Evolutionary conservation across 305 asterid genomes (phyloP), one percentile per base, ranked within the genome.

Genomic region (Solanum hybrid): DNA sequence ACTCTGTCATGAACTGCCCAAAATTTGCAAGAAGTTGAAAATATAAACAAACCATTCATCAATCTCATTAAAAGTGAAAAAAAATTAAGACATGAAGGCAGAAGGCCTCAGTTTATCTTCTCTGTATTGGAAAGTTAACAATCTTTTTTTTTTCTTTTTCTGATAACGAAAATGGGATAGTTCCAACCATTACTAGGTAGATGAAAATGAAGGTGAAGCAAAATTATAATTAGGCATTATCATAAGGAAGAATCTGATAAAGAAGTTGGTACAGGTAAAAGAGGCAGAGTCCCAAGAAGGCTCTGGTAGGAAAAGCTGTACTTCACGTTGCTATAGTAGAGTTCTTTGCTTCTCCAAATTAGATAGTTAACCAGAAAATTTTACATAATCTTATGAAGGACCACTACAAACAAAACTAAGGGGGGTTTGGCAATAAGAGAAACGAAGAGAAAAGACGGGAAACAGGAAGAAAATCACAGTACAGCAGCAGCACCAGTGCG

Each of bases 1-100:
- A 64, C 93, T 90, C 93, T 94, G 91, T 97, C 98, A 26, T 87
- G 90, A 37, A 97, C 99, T 96, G 96, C 88, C 34, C 80, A 42
- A 45, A 69, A 91, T 87, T 79, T 85, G 31, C 76, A 81, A 86
- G 79, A 56, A 77, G 31, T 88, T 26, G 60, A 84, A 84, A 51
- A 84, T 29, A 51, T 32, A 31, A 84, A 4, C 35, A 31, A 56
- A 51, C n/a, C 87, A 84, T 84, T 84, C 73, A 51, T 51, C 75
- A 84, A 10, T 51, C 87, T 51, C 75, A 51, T 84, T 84, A 6
- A 51, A 84, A 84, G 19, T 29, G 87, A 51, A 80, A 38, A 56
- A 17, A 6, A 56, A 3, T 45, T 1, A 29, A 29, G n/a, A 31
- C 12, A 82, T 17, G 40, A 31, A 29, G 3, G 27, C 87, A 8